Percentiles rank a stretch among this genome's conserved stretches.
phyloP scores from a whole-genome alignment of 768 basidiomycete species.

The Pilatotrama ljubarskyi region DNA sequence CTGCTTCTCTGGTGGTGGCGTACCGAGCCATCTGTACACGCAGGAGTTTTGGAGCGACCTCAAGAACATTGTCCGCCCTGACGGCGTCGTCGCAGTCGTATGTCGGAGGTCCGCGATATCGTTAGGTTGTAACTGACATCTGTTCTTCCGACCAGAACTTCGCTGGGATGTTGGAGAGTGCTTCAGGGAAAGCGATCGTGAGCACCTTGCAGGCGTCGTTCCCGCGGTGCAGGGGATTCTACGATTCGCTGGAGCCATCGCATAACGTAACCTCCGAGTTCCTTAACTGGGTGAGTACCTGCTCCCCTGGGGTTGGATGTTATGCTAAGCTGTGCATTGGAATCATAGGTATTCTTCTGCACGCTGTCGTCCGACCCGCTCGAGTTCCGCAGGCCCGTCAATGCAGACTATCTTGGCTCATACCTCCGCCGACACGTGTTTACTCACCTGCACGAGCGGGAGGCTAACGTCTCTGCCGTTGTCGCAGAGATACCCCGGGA shows the following conservation, averaged over 20 bases:
- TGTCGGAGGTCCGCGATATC: slow-evolving; percentile 30
- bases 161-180: slow-evolving; percentile 67
- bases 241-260: slow-evolving; percentile 54
- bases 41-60: slow-evolving; percentile 80
- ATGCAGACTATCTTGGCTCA: slow-evolving; percentile 69
- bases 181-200: slow-evolving; percentile 64
- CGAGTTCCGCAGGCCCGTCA: slow-evolving; percentile 54
- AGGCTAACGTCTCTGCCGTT: slow-evolving; percentile 46
- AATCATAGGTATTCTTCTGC: slow-evolving; percentile 93
- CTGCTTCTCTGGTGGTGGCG: slow-evolving; percentile 92
- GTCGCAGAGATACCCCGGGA: slow-evolving; percentile 29
- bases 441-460: slow-evolving; percentile 48
- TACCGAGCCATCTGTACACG: slow-evolving; percentile 85
- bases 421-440: slow-evolving; percentile 65
- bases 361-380: slow-evolving; percentile 54
- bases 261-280: slow-evolving; percentile 47
- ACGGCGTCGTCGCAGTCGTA: slow-evolving; percentile 82
- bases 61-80: slow-evolving; percentile 58
- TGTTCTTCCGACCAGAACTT: slow-evolving; percentile 61
- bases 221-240: slow-evolving; percentile 78
- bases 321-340: too few species aligned
- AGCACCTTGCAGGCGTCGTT: slow-evolving; percentile 73
- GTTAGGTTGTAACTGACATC: not conserved
- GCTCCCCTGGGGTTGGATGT: too few species aligned
- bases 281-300: slow-evolving; percentile 76